Percentiles rank a stretch among this genome's conserved stretches.
These are phyloP conservation scores for Hanseniaspora uvarum DNA, from an alignment of 1,139 yeast genomes.

Conservation along the genomic window DNA sequence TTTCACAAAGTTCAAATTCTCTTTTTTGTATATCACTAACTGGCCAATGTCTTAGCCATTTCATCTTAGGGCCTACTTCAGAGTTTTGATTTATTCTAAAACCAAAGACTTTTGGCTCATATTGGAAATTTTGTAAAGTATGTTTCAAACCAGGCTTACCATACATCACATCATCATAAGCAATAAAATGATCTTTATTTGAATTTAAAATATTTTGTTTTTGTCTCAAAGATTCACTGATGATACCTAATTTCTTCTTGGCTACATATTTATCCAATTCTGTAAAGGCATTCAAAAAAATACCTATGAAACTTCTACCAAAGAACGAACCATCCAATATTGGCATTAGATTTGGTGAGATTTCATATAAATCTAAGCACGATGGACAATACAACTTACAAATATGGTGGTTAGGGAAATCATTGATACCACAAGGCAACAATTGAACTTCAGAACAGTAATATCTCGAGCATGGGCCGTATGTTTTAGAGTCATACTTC, in stretches of 20 bases:
- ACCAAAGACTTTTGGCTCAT: conserved; percentile 76
- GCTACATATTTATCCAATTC: conserved; percentile 55
- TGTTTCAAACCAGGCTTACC: conserved; percentile 13
- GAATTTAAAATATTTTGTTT: neutral
- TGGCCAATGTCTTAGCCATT: conserved; percentile 80
- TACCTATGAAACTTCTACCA: conserved; percentile 91
- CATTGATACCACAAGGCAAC: conserved; percentile 86
- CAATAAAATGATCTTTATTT: conserved; percentile 2
- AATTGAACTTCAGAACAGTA: conserved; percentile 86
- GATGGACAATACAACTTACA: conserved; percentile 90
- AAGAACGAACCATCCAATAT: conserved; percentile 93
- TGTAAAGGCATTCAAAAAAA: conserved; percentile 79
- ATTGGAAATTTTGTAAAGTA: conserved; percentile 29
- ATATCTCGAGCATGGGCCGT: conserved; percentile 87
- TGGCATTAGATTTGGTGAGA: conserved; percentile 71
- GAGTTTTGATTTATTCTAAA: conserved; percentile 70
- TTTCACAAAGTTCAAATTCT: conserved; percentile 57
- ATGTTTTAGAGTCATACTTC: conserved; percentile 78
- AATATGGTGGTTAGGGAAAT: conserved; percentile 82
- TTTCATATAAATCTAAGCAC: conserved; percentile 82
- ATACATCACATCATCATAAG: conserved; percentile 13
- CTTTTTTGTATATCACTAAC: conserved; percentile 45
- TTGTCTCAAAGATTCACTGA: conserved; percentile 23
- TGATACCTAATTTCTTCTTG: conserved; percentile 39
- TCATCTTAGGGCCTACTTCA: conserved; percentile 82